Percentiles rank a stretch among this genome's conserved stretches.
Conservation (phyloP, 352 stramenopile species). For the Elongisporangium senticosum region DNA sequence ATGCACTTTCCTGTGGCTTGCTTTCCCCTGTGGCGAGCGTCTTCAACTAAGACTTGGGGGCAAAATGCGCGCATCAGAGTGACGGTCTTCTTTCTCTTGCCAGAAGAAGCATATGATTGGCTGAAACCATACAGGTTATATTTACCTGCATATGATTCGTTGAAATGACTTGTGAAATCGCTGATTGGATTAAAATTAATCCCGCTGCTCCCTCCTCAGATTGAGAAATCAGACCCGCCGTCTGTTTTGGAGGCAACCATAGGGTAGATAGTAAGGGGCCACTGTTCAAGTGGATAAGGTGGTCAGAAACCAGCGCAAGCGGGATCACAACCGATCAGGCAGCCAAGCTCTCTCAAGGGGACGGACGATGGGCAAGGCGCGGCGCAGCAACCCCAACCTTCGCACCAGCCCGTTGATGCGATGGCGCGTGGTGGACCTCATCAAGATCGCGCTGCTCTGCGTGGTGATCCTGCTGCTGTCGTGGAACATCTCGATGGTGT, state of each 20-base stretch:
- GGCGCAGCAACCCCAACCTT: neutral
- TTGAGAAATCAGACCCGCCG: neutral
- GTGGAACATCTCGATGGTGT: slow-evolving; percentile 54
- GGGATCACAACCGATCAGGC: neutral
- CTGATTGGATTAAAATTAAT: slow-evolving; percentile 3
- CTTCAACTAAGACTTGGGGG: neutral
- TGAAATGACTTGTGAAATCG: neutral
- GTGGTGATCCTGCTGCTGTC: slow-evolving; percentile 35
- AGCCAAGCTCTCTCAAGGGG: neutral
- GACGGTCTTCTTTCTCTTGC: neutral
- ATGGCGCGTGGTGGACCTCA: slow-evolving; percentile 13
- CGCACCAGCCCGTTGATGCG: neutral
- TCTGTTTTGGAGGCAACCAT: neutral
- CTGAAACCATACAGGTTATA: neutral
- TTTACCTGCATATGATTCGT: neutral
- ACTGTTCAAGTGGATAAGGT: neutral
- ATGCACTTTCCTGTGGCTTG: slow-evolving; percentile 4
- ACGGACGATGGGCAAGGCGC: slow-evolving; percentile 1
- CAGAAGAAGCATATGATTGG: neutral
- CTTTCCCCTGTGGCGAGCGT: neutral
- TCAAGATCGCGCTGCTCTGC: slow-evolving; percentile 20
- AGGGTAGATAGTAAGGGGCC: neutral
- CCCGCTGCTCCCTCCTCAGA: neutral
- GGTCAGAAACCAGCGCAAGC: neutral
- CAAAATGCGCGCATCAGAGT: neutral